Evolutionary conservation across 2,329 filamentous ascomycete genomes (phyloP).

Genomic region (Xylaria sp.): DNA sequence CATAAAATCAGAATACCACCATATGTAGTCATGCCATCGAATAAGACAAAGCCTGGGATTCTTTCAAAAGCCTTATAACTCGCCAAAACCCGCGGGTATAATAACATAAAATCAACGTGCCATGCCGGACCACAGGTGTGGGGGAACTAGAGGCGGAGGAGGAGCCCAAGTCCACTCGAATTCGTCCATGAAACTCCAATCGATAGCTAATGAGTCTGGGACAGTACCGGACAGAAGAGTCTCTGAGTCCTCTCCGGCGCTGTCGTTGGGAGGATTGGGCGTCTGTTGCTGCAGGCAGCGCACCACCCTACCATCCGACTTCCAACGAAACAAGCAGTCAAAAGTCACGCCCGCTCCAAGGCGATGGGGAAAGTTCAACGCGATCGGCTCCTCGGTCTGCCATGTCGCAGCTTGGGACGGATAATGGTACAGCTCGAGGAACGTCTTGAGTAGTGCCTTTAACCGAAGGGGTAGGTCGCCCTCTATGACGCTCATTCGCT

Average conservation of each 20-base stretch:
- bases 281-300: slow-evolving; percentile 26
- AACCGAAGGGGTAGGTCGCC: slow-evolving; percentile 61
- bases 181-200: slow-evolving; percentile 52
- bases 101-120: slow-evolving; percentile 23
- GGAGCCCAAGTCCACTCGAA: slow-evolving; percentile 48
- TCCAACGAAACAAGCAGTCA: slow-evolving; percentile 63
- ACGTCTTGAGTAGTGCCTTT: slow-evolving; percentile 61
- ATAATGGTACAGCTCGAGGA: slow-evolving; percentile 55
- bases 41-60: background rate
- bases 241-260: slow-evolving; percentile 34
- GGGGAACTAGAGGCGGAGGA: slow-evolving; percentile 25
- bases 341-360: slow-evolving; percentile 62
- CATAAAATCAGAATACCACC: background rate
- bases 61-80: background rate
- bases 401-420: slow-evolving; percentile 45
- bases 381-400: slow-evolving; percentile 56
- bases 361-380: slow-evolving; percentile 57
- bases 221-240: slow-evolving; percentile 24
- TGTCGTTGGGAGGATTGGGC: slow-evolving; percentile 22
- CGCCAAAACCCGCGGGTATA: background rate
- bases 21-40: background rate
- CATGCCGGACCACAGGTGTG: slow-evolving; percentile 33
- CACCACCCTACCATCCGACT: slow-evolving; percentile 42
- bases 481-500: slow-evolving; percentile 59
- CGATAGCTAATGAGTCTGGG: slow-evolving; percentile 44